Evolutionary conservation across 306 rosid species (phyloP).

Genomic region (Trifolium repens): DNA sequence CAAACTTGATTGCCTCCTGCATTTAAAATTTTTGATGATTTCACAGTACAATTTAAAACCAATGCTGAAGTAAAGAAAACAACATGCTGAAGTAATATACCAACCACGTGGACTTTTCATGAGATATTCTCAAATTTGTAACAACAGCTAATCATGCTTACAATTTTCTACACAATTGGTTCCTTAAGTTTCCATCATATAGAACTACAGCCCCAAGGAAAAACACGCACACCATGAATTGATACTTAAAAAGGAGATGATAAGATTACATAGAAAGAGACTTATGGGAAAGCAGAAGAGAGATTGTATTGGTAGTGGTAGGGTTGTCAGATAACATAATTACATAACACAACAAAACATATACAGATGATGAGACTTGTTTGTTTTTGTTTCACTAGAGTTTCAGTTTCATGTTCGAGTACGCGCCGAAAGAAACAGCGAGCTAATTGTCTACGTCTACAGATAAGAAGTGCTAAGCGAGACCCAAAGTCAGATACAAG

Average conservation of each 20-base stretch:
- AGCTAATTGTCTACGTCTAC: not conserved
- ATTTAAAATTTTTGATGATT: no score
- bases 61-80: no score
- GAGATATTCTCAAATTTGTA: no score
- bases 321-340: conserved; percentile 24
- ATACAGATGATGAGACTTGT: not conserved
- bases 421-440: not conserved
- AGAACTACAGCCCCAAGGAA: conserved; percentile 57
- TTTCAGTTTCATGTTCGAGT: not conserved
- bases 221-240: no score
- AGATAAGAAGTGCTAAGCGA: no score
- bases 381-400: not conserved
- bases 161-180: conserved; percentile 79
- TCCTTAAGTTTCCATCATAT: conserved; percentile 85
- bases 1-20: no score
- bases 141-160: conserved; percentile 87
- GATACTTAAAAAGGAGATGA: conserved; percentile 47
- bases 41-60: no score
- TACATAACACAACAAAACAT: conserved; percentile 4
- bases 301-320: conserved; percentile 17
- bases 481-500: no score
- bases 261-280: conserved; percentile 42
- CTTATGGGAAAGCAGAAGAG: conserved; percentile 8
- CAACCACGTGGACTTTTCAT: no score
- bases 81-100: no score